Evolutionary conservation across 306 rosid species (phyloP), one percentile per base, ranked within the genome.

Genomic region (Cucurbita argyrosperma): DNA sequence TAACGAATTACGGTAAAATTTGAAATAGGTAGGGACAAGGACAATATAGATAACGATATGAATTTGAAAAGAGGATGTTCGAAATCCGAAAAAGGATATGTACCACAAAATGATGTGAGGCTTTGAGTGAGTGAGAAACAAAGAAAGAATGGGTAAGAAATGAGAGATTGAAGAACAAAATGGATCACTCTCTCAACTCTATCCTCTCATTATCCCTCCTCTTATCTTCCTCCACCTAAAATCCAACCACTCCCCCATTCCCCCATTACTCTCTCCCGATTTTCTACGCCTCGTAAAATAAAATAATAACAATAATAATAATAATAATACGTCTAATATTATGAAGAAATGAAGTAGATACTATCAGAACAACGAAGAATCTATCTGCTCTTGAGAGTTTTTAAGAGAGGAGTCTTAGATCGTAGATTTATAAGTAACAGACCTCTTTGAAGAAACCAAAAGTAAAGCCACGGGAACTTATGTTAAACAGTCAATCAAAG

Each of bases 101-200:
- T 66, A 66, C 72, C 55, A 66, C 72, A 66, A 66, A 66, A 66
- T 66, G 72, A 45, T 19, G 45, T 18, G 72, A 66, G 15, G 72
- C 37, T 21, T 19, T 66, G 72, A 43, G 54, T 66, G 72, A 66
- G 53, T 66, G 72, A 66, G 54, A 66, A 18, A 66, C 15, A 19
- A 54, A 66, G 53, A 21, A 0, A 39, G 35, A 62, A 66, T 66
- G 73, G 73, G 56, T 45, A 67, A 67, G 73, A 49, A 69, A 69
- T 35, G 0, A 47, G 74, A 69, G 74, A 67, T 67, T 66, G 54
- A 43, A 66, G 16, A 60, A 59, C 39, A 15, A 9, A 9, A 45
- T 8, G 12, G 49, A 45, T 45, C 1, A 9, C 49, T 8, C 49
- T 45, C 50, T 46, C 9, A 46, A 43, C 74, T 69, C 26, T 70